Evolutionary conservation across 768 basidiomycete species (phyloP).

Genomic region (Lactarius psammicola): DNA sequence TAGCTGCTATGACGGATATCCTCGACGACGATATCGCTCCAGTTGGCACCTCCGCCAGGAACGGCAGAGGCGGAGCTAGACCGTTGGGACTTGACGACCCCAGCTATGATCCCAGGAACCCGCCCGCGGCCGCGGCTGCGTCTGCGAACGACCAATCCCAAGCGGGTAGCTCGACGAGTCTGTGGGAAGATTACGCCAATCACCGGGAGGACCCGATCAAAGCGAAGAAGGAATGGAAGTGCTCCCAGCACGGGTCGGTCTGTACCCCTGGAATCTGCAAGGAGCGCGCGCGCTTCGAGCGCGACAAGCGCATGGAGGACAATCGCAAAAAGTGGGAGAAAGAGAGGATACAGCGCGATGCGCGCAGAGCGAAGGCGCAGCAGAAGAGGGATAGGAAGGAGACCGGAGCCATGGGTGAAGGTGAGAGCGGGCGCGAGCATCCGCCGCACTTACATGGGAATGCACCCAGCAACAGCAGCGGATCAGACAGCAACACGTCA

Average conservation of each 20-base stretch:
- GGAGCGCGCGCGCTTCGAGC: not conserved
- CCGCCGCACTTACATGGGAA: not conserved
- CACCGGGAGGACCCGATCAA: not conserved
- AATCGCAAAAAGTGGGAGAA: constrained; percentile 1
- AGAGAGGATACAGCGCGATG: not conserved
- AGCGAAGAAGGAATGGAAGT: not conserved
- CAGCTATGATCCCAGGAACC: not conserved
- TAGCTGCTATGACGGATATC: not conserved
- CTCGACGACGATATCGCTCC: not conserved
- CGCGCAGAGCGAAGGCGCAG: not conserved
- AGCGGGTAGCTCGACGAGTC: too few species aligned
- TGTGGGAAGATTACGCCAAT: constrained; percentile 8
- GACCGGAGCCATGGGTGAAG: not conserved
- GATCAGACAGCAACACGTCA: not conserved
- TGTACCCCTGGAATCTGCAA: constrained; percentile 23
- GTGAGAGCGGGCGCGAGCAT: too few species aligned
- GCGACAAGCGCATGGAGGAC: not conserved
- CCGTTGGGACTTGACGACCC: not conserved
- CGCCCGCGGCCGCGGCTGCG: not conserved
- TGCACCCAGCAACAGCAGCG: not conserved
- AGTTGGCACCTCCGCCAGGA: not conserved
- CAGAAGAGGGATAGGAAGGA: not conserved
- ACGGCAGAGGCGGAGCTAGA: not conserved
- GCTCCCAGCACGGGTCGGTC: constrained; percentile 17
- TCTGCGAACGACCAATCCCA: not conserved